Evolutionary conservation across 306 rosid species (phyloP), one percentile per base, ranked within the genome.

Genomic region (Lablab purpureus): DNA sequence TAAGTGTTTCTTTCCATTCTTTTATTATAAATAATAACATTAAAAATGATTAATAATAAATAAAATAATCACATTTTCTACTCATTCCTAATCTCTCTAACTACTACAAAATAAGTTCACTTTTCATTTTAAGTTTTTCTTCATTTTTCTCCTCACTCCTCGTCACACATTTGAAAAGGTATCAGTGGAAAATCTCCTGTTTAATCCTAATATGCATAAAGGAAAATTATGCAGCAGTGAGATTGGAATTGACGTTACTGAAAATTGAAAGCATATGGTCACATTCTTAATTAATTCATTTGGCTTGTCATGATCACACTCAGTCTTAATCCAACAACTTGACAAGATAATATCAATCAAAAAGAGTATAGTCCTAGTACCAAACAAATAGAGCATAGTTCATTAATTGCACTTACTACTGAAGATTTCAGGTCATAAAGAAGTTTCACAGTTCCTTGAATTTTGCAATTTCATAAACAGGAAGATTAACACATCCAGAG

Each of bases 271-370:
- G 10, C 58, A 54, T 34, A 18, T 40, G 47, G 8, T 21, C 22
- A 52, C n/a, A 15, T 11, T 80, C 52, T 62, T 15, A 30, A 59
- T 62, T 15, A 30, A 59, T 79, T 62, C 65, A 71, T 30, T 70
- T 40, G 11, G 43, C 30, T 30, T 21, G 27, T 43, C 37, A 22
- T 59, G 19, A 55, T 43, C 46, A 56, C n/a, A 14, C 32, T 43
- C n/a, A 68, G 41, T 19, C 40, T 19, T 23, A 40, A 27, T 40
- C 30, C 23, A 34, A 13, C 52, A 19, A 1, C 47, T 63, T 1
- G 37, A 32, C 17, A 46, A 41, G 36, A 25, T 46, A 47, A 43
- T 27, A 58, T 7, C 71, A 69, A 58, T 19, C 22, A 12, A 30
- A n/a, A 56, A 55, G 34, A 45, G 23, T 51, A 30, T 15, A 30